These are phyloP conservation scores for Exophiala spinifera DNA, from an alignment of 2,329 filamentous ascomycete species.

Conservation along the genomic window DNA sequence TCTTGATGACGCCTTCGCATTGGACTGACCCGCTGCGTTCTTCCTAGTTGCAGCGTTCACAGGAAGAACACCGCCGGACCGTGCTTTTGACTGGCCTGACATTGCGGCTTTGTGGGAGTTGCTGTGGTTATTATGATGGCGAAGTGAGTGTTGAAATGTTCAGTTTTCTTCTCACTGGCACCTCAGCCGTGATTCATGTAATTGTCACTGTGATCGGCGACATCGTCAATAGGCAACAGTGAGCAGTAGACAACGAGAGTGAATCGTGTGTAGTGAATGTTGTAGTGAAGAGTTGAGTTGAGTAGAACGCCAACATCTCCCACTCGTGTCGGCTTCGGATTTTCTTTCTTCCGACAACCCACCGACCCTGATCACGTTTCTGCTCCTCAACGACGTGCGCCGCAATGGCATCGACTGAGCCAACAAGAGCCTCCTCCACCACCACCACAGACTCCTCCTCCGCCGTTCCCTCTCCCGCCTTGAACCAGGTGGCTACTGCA, in stretches of 20 bases:
- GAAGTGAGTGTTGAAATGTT: neutral
- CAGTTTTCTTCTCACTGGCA: neutral
- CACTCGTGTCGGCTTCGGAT: constrained; percentile 4
- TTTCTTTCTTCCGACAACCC: constrained; percentile 14
- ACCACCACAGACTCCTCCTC: constrained; percentile 2
- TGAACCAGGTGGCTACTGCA: constrained; percentile 9
- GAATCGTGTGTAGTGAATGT: neutral
- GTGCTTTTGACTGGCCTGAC: constrained; percentile 19
- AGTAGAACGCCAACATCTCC: constrained; percentile 10
- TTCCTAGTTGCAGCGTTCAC: constrained; percentile 48
- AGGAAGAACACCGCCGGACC: constrained; percentile 53
- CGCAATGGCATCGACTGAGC: constrained; percentile 3
- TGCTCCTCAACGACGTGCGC: constrained; percentile 5
- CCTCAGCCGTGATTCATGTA: neutral
- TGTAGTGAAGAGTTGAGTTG: neutral
- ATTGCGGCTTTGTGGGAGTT: constrained; percentile 8
- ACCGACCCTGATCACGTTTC: neutral
- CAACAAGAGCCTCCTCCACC: constrained; percentile 3
- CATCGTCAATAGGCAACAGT: neutral
- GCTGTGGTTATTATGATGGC: neutral
- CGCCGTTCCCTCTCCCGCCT: constrained; percentile 8
- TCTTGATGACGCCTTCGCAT: constrained; percentile 45
- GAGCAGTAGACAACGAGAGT: neutral
- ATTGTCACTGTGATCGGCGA: neutral
- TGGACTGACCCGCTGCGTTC: constrained; percentile 39